Base-by-base conservation (phyloP, 2,329 filamentous ascomycete species). In the Penicillium crustosum region DNA sequence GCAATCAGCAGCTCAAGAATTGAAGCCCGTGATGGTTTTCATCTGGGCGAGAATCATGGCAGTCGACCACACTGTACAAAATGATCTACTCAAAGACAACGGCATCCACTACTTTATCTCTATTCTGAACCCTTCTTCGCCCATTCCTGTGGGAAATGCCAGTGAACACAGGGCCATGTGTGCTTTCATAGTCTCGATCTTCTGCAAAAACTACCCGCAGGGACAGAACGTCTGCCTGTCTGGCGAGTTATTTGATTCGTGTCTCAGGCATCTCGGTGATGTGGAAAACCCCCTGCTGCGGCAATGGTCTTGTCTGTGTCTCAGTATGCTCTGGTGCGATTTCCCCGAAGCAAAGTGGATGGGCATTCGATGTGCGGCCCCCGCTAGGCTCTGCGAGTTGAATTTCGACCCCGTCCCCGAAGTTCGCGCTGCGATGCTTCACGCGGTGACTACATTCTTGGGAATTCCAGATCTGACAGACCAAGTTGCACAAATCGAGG, bases 121-220 rank as follows among this genome's bases (percentile, higher is more conserved):
- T 61, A 96, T 97, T 53, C 83, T 97, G 63, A 93, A 93, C 69
- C 91, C 93, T 2, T 85, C 85, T 10, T 91, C 93, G 63, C 86
- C 86, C 2, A 88, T 97, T 49, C 91, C 92, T 0, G 89, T 96
- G 23, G 87, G 89, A 35, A 95, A 97, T 70, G 88, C 88, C 54
- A 91, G 92, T 66, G 94, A 97, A 77, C 94, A 99, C 79, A 91
- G 95, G 70, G 94, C 94, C 43, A 99, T 99, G 94, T 97, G 94
- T 73, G 93, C 94, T 2, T 99, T 99, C 72, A 96, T 99, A 61
- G 86, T 97, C 42, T 90, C 93, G 27, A 96, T 97, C 84, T 91
- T 99, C 62, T 99, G 94, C 84, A 96, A 94, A 72, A 90, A 90
- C 62, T 96, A 96, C 75, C 89, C 89, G 63, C 91, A 94, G 61